A percentile compares a stretch with the other conserved stretches of the same genome.
Conservation (phyloP, 441 rosid species). For the Breynia disticha region DNA sequence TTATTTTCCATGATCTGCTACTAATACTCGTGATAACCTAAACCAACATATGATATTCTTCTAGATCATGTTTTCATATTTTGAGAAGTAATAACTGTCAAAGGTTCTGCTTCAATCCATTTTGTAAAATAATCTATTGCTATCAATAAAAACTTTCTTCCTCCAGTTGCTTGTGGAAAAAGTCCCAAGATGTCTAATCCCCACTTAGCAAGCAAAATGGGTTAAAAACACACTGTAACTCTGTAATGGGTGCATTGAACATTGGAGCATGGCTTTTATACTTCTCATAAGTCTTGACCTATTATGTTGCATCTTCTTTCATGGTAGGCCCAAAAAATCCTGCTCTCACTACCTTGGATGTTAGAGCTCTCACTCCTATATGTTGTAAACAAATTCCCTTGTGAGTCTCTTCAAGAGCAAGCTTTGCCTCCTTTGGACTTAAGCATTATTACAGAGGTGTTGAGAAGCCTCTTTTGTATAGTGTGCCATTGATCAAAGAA, state of each 20-base stretch:
- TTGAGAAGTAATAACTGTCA: background rate
- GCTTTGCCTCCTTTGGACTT: too few species aligned
- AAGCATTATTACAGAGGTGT: too few species aligned
- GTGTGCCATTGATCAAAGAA: too few species aligned
- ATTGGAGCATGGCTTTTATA: background rate
- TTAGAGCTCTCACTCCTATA: too few species aligned
- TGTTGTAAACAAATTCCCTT: too few species aligned
- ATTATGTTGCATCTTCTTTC: background rate
- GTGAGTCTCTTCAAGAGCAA: too few species aligned
- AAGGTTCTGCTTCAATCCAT: background rate
- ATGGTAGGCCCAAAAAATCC: too few species aligned
- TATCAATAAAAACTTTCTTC: background rate
- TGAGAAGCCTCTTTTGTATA: too few species aligned
- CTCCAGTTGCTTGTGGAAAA: background rate
- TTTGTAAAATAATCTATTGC: background rate
- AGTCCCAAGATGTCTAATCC: background rate
- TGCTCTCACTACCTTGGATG: too few species aligned
- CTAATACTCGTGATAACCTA: background rate
- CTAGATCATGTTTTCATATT: background rate
- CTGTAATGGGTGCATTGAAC: background rate
- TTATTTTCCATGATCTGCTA: background rate
- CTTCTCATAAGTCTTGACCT: background rate
- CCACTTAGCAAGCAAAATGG: background rate
- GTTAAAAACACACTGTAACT: background rate
- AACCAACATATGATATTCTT: background rate